Evolutionary conservation across 2,329 filamentous ascomycete genomes (phyloP).

Genomic region (Phyllosticta citriasiana): DNA sequence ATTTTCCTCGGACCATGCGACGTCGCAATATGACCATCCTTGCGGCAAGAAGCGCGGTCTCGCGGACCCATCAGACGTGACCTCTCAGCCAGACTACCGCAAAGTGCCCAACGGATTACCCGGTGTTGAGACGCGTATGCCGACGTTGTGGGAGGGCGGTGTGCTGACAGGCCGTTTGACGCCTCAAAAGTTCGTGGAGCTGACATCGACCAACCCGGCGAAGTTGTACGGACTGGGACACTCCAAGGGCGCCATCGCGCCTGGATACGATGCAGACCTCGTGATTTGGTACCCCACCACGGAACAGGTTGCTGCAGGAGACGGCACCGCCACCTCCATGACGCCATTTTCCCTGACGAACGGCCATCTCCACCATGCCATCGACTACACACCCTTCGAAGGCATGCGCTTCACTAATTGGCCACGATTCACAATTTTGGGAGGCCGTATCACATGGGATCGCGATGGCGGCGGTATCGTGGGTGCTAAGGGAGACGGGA

Average conservation of each 20-base stretch:
- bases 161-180: slow-evolving; percentile 13
- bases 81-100: slow-evolving; percentile 20
- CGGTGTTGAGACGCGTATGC: slow-evolving; percentile 33
- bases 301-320: slow-evolving; percentile 30
- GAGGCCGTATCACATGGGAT: slow-evolving; percentile 51
- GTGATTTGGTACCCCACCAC: slow-evolving; percentile 45
- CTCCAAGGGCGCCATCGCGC: slow-evolving; percentile 40
- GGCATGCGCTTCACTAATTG: slow-evolving; percentile 48
- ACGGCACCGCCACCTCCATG: slow-evolving; percentile 13
- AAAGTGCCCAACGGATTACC: slow-evolving; percentile 36
- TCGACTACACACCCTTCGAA: slow-evolving; percentile 55
- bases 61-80: slow-evolving; percentile 19
- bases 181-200: slow-evolving; percentile 32
- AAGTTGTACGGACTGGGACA: slow-evolving; percentile 47
- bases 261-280: slow-evolving; percentile 47
- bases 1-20: slow-evolving; percentile 27
- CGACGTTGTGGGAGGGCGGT: slow-evolving; percentile 29
- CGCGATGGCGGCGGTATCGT: slow-evolving; percentile 42
- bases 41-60: slow-evolving; percentile 30
- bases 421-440: slow-evolving; percentile 51
- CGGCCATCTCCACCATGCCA: slow-evolving; percentile 48
- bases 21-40: slow-evolving; percentile 29
- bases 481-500: slow-evolving; percentile 39
- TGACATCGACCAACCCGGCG: slow-evolving; percentile 36
- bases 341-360: slow-evolving; percentile 40